These are phyloP conservation scores for Aspergillus sp. DNA, from an alignment of 2,329 filamentous ascomycete genomes.

Conservation along the genomic window DNA sequence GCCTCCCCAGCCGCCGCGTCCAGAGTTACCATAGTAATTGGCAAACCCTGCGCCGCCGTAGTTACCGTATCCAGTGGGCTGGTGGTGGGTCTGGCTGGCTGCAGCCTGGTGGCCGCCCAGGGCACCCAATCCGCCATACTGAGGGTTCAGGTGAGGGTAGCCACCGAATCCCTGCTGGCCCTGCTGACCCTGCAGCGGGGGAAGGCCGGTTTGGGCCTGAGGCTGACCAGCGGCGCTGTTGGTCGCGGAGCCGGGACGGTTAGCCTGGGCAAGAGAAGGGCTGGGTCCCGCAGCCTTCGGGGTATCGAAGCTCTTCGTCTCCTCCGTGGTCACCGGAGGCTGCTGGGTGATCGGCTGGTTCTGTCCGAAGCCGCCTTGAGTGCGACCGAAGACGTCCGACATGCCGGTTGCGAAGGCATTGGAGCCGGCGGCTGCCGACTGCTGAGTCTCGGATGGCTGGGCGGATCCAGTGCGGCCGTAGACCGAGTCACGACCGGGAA, in stretches of 20 bases:
- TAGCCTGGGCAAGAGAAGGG: slow-evolving; percentile 62
- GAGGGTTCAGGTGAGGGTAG: slow-evolving; percentile 58
- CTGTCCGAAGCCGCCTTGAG: slow-evolving; percentile 59
- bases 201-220: slow-evolving; percentile 53
- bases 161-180: slow-evolving; percentile 59
- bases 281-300: slow-evolving; percentile 61
- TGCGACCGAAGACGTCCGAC: slow-evolving; percentile 62
- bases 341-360: slow-evolving; percentile 57
- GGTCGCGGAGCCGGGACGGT: slow-evolving; percentile 64
- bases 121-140: slow-evolving; percentile 52
- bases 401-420: slow-evolving; percentile 54
- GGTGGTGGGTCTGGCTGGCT: slow-evolving; percentile 44
- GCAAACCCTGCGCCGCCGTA: slow-evolving; percentile 46
- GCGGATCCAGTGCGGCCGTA: slow-evolving; percentile 62
- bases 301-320: slow-evolving; percentile 61
- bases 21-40: slow-evolving; percentile 48
- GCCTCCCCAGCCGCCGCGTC: slow-evolving; percentile 49
- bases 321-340: slow-evolving; percentile 51
- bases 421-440: slow-evolving; percentile 51
- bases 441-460: slow-evolving; percentile 58
- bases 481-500: slow-evolving; percentile 56
- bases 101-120: slow-evolving; percentile 46
- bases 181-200: slow-evolving; percentile 57
- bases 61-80: slow-evolving; percentile 45
- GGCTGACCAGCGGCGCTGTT: slow-evolving; percentile 59